Percentiles rank a stretch among this genome's conserved stretches.
phyloP scores from a whole-genome alignment of 164 flowering plant genomes.

The Magnolia sinica region DNA sequence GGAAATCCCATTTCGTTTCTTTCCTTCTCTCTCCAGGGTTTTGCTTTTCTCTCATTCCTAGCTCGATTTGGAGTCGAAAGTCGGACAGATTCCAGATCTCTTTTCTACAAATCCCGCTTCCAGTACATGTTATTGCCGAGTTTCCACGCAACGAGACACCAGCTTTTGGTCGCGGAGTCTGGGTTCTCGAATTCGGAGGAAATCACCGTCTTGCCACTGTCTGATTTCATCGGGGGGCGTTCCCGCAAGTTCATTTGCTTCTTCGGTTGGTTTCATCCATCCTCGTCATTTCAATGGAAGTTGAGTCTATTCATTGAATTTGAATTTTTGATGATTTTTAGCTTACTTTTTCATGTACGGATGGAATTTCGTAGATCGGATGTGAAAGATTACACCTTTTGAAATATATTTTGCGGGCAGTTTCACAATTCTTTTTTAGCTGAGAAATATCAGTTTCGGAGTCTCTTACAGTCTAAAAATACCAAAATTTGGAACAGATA shows the following conservation, averaged over 20 bases:
- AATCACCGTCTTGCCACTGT: conserved; percentile 2
- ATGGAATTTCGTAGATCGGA: neutral
- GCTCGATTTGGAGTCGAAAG: conserved; percentile 8
- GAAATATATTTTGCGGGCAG: too few species aligned
- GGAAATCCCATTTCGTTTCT: neutral
- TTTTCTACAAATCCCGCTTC: neutral
- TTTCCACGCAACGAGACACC: neutral
- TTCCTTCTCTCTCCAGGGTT: conserved; percentile 17
- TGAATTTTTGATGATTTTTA: neutral
- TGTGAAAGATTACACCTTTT: neutral
- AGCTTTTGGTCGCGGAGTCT: neutral
- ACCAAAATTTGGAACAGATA: neutral
- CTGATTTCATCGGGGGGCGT: neutral
- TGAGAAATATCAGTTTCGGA: too few species aligned
- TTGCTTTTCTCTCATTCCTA: neutral
- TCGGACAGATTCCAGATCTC: neutral
- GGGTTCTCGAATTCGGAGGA: conserved; percentile 13
- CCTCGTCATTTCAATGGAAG: too few species aligned
- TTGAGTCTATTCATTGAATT: neutral
- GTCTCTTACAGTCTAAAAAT: too few species aligned
- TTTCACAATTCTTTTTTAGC: too few species aligned
- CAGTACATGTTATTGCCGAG: conserved; percentile 5
- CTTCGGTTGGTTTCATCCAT: too few species aligned
- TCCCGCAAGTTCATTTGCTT: too few species aligned
- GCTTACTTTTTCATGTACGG: neutral